phyloP scores from a whole-genome alignment of 345 rosid genomes.

The Lenwebbia sp. region DNA sequence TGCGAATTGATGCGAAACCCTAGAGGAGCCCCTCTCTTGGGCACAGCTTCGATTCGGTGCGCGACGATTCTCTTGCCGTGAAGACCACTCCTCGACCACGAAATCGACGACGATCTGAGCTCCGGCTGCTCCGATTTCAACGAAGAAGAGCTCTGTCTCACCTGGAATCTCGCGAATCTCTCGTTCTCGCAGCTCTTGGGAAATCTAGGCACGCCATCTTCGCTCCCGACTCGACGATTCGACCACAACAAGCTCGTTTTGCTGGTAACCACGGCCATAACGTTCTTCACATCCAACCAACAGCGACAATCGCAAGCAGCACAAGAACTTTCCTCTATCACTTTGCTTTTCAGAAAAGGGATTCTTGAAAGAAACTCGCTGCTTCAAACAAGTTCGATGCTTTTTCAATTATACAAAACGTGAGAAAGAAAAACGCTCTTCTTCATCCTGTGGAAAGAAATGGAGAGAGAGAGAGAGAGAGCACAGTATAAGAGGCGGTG shows the following conservation, averaged over 20 bases:
- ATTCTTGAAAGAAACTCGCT: background rate
- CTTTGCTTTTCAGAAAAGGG: background rate
- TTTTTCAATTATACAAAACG: background rate
- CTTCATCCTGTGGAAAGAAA: background rate
- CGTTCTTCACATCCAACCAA: background rate
- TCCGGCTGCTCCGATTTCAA: background rate
- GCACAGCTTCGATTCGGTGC: slow-evolving; percentile 13
- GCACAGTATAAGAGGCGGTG: background rate
- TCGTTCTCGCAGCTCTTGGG: background rate
- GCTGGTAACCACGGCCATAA: background rate
- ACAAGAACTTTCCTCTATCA: background rate
- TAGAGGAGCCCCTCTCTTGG: slow-evolving; percentile 4
- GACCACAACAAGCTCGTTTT: background rate
- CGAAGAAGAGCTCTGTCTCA: background rate
- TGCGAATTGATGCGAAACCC: slow-evolving; percentile 31
- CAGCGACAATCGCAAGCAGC: background rate
- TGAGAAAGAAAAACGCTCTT: background rate
- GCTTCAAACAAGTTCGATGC: background rate
- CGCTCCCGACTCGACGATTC: background rate
- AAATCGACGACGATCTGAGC: background rate
- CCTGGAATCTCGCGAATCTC: background rate
- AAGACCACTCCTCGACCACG: slow-evolving; percentile 15
- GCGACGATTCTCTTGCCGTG: slow-evolving; percentile 27
- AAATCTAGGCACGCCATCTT: background rate
- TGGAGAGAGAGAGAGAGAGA: background rate